Base-by-base conservation (phyloP, 1,284 basidiomycete genomes). In the Cystobasidium sp. region DNA sequence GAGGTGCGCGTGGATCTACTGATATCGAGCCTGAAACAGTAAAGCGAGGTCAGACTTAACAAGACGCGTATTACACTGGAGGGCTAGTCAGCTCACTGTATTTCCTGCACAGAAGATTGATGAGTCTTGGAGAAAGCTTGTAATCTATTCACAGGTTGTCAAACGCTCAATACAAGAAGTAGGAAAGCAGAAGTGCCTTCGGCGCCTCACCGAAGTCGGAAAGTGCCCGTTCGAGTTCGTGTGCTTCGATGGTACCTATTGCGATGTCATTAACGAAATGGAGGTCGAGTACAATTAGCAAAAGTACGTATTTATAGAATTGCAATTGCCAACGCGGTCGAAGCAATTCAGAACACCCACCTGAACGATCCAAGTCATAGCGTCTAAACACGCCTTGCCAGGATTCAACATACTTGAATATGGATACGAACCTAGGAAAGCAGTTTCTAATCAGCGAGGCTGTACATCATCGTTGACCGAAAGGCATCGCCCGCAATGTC, bases 311-410 rank as follows among this genome's bases (percentile, higher is more conserved):
- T 31, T 31, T 31, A 31, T 31, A 31, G 31, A 31, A 31, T 31
- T 31, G 31, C 31, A 31, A 31, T 31, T 31, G 31, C 31, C 31
- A 5, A 31, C 5, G 31, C 31, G 31, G 31, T 31, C 31, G 31
- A 31, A 31, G 5, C 2, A 31, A 31, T 18, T 37, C 5, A 39
- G 20, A 4, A 46, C 0, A 52, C 64, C 20, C 39, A 66, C 64
- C 78, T 4, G 72, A 75, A 9, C 75, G 67, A 56, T 78, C 78
- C 37, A 51, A 20, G 62, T 78, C 78, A 43, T 78, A 78, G n/a
- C 58, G 52, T 5, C 75, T 68, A 68, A 78, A 78, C 43, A 76
- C 63, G 20, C 63, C 52, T n/a, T 78, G 78, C 78, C 78, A 78
- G 12, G 77, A 75, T 55, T 76, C 75, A 62, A 77, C 70, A 62